Evolutionary conservation across 805 yeast genomes (phyloP).

Genomic region (Torulaspora gathmanii): DNA sequence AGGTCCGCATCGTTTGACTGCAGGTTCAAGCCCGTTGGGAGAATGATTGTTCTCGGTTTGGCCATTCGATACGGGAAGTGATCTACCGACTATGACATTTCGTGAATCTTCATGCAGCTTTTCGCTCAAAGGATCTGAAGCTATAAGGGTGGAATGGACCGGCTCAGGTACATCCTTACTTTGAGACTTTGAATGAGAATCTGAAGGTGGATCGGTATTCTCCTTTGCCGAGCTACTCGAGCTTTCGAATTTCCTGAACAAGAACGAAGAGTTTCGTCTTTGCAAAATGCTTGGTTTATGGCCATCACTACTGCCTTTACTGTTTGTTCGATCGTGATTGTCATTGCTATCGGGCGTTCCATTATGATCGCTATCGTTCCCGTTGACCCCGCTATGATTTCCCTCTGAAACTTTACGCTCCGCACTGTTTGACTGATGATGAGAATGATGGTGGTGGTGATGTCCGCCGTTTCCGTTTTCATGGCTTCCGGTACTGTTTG

Average conservation of each 20-base stretch:
- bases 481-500: not conserved
- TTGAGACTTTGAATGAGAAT: slow-evolving; percentile 3
- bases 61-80: slow-evolving; percentile 2
- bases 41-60: slow-evolving; percentile 1
- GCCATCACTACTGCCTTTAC: slow-evolving; percentile 9
- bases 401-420: no score
- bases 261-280: slow-evolving; percentile 10
- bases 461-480: slow-evolving; percentile 8
- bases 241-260: slow-evolving; percentile 6
- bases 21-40: not conserved
- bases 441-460: slow-evolving; percentile 7
- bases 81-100: slow-evolving; percentile 31
- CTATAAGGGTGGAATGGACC: slow-evolving; percentile 25
- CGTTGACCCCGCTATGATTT: not conserved
- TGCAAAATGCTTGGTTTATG: slow-evolving; percentile 9
- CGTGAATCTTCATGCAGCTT: slow-evolving; percentile 30
- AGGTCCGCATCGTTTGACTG: not conserved
- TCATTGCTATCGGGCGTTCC: slow-evolving; percentile 16
- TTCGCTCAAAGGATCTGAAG: slow-evolving; percentile 27
- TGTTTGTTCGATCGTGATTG: slow-evolving; percentile 7
- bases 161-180: slow-evolving; percentile 14
- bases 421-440: not conserved
- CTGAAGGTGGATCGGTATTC: not conserved
- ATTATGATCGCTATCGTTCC: slow-evolving; percentile 4
- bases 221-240: not conserved